Evolutionary conservation across 306 rosid species (phyloP).

Genomic region (Gastrolobium villosum): DNA sequence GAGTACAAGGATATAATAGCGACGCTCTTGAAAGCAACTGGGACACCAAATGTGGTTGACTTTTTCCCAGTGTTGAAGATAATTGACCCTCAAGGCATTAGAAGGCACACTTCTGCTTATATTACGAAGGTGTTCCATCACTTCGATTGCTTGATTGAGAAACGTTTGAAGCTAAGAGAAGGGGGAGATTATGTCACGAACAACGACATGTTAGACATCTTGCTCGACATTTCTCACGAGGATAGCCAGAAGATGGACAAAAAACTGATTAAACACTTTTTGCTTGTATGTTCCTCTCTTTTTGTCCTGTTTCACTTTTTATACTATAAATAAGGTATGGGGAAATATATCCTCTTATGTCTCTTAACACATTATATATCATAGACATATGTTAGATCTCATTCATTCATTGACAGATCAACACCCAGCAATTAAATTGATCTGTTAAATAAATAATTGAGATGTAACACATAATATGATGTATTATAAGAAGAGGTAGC

Average conservation of each 20-base stretch:
- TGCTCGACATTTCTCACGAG: neutral
- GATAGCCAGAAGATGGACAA: slow-evolving; percentile 39
- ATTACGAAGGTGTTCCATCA: neutral
- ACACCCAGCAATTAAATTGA: no score
- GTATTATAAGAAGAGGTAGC: no score
- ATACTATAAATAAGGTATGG: neutral
- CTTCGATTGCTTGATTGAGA: neutral
- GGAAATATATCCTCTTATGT: neutral
- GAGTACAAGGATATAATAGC: neutral
- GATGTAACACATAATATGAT: no score
- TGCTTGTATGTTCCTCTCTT: slow-evolving; percentile 18
- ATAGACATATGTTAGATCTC: no score
- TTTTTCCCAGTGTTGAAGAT: neutral
- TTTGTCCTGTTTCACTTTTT: neutral
- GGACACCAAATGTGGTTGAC: neutral
- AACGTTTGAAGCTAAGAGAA: slow-evolving; percentile 33
- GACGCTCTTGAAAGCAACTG: neutral
- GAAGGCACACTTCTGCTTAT: neutral
- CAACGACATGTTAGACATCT: slow-evolving; percentile 45
- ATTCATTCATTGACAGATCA: no score
- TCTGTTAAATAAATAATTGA: no score
- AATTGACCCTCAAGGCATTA: neutral
- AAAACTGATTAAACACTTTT: neutral
- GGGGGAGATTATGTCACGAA: neutral
- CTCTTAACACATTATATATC: no score